Percentiles rank a stretch among this genome's conserved stretches.
Evolutionary conservation across 148 eudicot genomes (phyloP).

Genomic region (Rhododendron simsii): DNA sequence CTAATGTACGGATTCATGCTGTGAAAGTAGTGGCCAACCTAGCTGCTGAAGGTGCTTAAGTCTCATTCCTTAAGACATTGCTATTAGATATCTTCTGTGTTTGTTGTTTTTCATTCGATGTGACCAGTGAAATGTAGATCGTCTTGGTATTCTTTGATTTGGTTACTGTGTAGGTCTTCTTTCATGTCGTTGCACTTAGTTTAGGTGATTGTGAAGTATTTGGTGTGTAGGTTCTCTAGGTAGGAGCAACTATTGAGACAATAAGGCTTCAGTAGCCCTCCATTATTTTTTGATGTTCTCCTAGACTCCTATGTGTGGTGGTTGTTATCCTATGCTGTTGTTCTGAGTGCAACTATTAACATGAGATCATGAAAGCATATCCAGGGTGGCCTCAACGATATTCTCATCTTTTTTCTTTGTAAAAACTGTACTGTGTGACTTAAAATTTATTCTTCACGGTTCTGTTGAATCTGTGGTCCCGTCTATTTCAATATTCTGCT

Average conservation of each 20-base stretch:
- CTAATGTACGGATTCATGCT: constrained; percentile 81
- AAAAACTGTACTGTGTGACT: not conserved
- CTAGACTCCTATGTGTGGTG: not conserved
- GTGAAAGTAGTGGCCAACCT: constrained; percentile 84
- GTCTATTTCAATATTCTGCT: not conserved
- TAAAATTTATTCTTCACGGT: not conserved
- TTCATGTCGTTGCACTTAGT: not conserved
- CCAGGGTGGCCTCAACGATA: not conserved
- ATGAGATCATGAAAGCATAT: not conserved
- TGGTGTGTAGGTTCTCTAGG: not conserved
- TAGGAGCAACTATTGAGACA: not conserved
- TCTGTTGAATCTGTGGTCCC: not conserved
- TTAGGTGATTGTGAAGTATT: constrained; percentile 2
- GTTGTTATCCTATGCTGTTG: not conserved
- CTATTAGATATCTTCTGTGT: not conserved
- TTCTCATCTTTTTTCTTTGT: not conserved
- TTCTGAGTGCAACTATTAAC: not conserved
- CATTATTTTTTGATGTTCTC: not conserved
- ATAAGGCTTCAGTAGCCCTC: not conserved
- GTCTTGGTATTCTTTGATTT: not conserved
- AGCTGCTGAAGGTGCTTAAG: constrained; percentile 81
- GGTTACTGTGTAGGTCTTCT: constrained; percentile 5
- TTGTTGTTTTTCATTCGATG: not conserved
- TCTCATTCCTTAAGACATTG: constrained; percentile 6
- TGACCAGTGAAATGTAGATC: not conserved